These are phyloP conservation scores for Ascochyta koolunga DNA, from an alignment of 2,329 filamentous ascomycete genomes.

Conservation along the genomic window DNA sequence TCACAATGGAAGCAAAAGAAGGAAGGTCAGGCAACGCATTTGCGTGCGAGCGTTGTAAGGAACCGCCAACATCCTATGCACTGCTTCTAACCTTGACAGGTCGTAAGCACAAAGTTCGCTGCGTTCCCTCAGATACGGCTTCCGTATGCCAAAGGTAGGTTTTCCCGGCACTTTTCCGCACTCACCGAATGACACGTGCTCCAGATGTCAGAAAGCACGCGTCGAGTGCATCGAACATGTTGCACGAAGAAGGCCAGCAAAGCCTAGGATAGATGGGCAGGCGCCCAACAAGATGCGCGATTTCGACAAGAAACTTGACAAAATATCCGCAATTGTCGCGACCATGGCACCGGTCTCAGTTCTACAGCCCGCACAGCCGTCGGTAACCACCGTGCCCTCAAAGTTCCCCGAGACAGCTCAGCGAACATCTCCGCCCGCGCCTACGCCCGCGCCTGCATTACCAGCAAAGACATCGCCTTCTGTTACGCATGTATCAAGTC, in stretches of 20 bases:
- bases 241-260: slow-evolving; percentile 44
- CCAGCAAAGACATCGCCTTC: slow-evolving; percentile 24
- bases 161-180: slow-evolving; percentile 18
- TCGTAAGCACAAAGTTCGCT: slow-evolving; percentile 47
- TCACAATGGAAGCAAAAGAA: slow-evolving; percentile 45
- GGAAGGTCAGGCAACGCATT: slow-evolving; percentile 46
- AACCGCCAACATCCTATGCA: not conserved
- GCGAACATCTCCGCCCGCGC: slow-evolving; percentile 21
- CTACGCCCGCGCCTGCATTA: slow-evolving; percentile 18
- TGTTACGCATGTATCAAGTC: slow-evolving; percentile 23
- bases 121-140: slow-evolving; percentile 42
- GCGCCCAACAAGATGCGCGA: slow-evolving; percentile 40
- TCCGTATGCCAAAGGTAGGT: slow-evolving; percentile 44
- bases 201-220: slow-evolving; percentile 45
- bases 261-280: slow-evolving; percentile 31
- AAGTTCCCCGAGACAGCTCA: slow-evolving; percentile 27
- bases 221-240: slow-evolving; percentile 47
- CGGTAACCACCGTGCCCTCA: slow-evolving; percentile 34
- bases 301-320: slow-evolving; percentile 44
- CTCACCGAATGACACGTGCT: slow-evolving; percentile 40
- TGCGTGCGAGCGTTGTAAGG: slow-evolving; percentile 43
- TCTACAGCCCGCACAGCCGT: slow-evolving; percentile 24
- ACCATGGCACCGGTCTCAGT: slow-evolving; percentile 32
- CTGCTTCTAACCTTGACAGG: slow-evolving; percentile 11
- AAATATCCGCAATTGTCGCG: slow-evolving; percentile 40